Base-by-base conservation (phyloP, 2,329 filamentous ascomycete species). In the Didymella sp. region DNA sequence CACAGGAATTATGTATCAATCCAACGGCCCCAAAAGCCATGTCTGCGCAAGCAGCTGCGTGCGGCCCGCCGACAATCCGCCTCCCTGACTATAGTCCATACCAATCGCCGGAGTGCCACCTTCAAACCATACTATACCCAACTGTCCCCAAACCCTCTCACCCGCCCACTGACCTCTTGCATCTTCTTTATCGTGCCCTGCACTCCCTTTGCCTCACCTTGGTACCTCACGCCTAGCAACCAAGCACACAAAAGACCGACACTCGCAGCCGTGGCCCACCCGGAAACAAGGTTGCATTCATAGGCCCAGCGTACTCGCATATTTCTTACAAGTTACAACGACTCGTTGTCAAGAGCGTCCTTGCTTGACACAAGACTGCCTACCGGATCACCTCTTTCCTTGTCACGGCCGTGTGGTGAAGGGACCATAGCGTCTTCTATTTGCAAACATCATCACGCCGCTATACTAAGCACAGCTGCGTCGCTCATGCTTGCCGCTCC, bases 1-100 rank as follows among this genome's bases (percentile, higher is more conserved):
- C 67, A 71, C 68, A 68, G 63, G 71, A 75, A 76, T 75, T 70
- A 73, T 75, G 72, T 73, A 73, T 75, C 70, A 73, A 67, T 71
- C 69, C 73, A 74, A 72, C 70, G 66, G 70, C 70, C 70, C 71
- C 69, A 72, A 50, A 51, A 73, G 69, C 72, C 70, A 72, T 70
- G 69, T 60, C 64, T 68, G 68, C 69, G 61, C 67, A 69, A 67
- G 59, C 68, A 63, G 64, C 63, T 55, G 46, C 56, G 60, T 57
- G 68, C 67, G 64, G 63, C 59, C 66, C 68, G 63, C 60, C 63
- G 63, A 67, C 68, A 59, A 60, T 63, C 69, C 59, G 59, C 60
- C 54, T 61, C 59, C 48, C 48, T 57, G 54, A 48, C 48, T 48
- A 40, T 49, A 57, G 48, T 51, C 43, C 43, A 52, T 52, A 37